Conservation (phyloP, 73 alveolate genomes). For the Uronychia binucleata region DNA sequence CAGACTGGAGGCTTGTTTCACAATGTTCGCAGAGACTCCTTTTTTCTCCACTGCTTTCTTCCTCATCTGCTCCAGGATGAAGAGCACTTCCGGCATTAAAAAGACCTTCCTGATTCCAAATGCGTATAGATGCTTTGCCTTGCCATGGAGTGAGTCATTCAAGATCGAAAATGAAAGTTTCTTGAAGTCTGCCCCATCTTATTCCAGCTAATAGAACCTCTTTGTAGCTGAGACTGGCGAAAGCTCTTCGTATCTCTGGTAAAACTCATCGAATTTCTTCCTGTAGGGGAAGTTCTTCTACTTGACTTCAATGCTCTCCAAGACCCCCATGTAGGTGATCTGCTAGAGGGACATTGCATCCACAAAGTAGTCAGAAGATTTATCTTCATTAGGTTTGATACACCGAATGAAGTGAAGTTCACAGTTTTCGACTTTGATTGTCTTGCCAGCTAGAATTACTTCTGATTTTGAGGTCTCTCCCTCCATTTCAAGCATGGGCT, state of each 20-base stretch:
- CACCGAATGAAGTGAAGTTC: constrained; percentile 96
- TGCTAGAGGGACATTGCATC: constrained; percentile 83
- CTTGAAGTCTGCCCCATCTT: constrained; percentile 56
- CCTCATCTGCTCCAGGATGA: constrained; percentile 54
- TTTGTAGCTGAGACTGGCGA: constrained; percentile 39
- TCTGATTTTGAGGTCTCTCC: constrained; percentile 18
- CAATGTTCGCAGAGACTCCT: constrained; percentile 31
- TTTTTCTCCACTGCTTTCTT: constrained; percentile 30
- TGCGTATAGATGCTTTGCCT: constrained; percentile 41
- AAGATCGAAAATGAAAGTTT: constrained; percentile 7
- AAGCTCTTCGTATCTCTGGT: constrained; percentile 84
- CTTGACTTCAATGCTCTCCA: constrained; percentile 92
- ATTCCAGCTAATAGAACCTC: constrained; percentile 40
- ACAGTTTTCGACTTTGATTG: constrained; percentile 70
- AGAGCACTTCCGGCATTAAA: constrained; percentile 44
- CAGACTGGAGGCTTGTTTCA: constrained; percentile 16
- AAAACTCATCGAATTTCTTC: constrained; percentile 84
- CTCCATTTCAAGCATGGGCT: constrained; percentile 41
- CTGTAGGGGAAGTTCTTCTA: constrained; percentile 92
- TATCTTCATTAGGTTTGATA: constrained; percentile 93
- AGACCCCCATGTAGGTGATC: constrained; percentile 96
- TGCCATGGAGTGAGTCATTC: constrained; percentile 29
- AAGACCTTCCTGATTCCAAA: constrained; percentile 56
- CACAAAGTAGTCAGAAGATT: constrained; percentile 55
- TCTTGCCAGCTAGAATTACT: background rate